These are phyloP conservation scores for Kodamaea sp. DNA, from an alignment of 1,139 yeast genomes.

Conservation along the genomic window DNA sequence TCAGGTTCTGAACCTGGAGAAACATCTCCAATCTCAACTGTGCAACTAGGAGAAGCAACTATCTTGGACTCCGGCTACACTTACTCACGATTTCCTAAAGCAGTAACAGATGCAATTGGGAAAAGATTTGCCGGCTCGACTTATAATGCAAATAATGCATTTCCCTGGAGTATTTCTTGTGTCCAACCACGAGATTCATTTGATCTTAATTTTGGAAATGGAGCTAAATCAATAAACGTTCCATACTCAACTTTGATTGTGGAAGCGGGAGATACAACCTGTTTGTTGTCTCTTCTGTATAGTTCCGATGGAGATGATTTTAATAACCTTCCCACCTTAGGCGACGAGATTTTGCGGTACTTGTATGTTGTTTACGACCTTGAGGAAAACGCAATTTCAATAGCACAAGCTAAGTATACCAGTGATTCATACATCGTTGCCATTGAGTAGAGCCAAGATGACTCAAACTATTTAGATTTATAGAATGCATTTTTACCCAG, in stretches of 20 bases:
- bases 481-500: no score
- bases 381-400: slow-evolving; percentile 36
- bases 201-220: slow-evolving; percentile 1
- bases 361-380: slow-evolving; percentile 40
- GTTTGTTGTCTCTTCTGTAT: slow-evolving; percentile 8
- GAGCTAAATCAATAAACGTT: slow-evolving; percentile 3
- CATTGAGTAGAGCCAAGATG: no score
- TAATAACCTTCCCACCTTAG: slow-evolving; percentile 12
- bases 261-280: background rate
- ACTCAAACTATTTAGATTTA: no score
- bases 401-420: slow-evolving; percentile 22
- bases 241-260: slow-evolving; percentile 3
- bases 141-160: slow-evolving; percentile 43
- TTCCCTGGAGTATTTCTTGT: slow-evolving; percentile 1
- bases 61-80: slow-evolving; percentile 8
- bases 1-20: slow-evolving; percentile 1
- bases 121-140: slow-evolving; percentile 20
- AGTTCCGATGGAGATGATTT: background rate
- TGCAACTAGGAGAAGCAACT: no score
- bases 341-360: slow-evolving; percentile 21
- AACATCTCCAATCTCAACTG: background rate
- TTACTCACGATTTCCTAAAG: slow-evolving; percentile 1
- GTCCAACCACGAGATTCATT: slow-evolving; percentile 1
- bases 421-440: background rate
- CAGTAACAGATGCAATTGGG: background rate